Conservation (phyloP, 2,329 filamentous ascomycete genomes). For the Aspergillus persii region DNA sequence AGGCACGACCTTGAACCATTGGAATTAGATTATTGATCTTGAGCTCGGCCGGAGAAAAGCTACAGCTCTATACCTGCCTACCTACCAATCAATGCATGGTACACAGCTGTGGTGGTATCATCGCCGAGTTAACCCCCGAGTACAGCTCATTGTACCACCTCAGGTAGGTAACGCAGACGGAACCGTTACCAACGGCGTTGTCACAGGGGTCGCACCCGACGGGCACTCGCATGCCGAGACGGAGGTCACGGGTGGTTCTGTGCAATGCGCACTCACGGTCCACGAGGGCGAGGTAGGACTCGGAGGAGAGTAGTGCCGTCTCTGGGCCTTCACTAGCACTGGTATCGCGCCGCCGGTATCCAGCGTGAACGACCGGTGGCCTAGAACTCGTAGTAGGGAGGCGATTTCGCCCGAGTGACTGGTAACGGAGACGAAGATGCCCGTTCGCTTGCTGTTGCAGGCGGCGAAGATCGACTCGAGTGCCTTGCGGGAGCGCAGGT, state of each 20-base stretch:
- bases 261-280: slow-evolving; percentile 29
- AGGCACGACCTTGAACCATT: too few species aligned
- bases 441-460: slow-evolving; percentile 24
- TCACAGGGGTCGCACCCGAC: too few species aligned
- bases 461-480: slow-evolving; percentile 53
- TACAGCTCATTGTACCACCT: too few species aligned
- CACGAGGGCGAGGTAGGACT: slow-evolving; percentile 25
- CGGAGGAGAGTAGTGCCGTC: slow-evolving; percentile 5
- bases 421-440: slow-evolving; percentile 53
- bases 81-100: too few species aligned
- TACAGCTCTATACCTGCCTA: too few species aligned
- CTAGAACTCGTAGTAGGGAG: slow-evolving; percentile 47
- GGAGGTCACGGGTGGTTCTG: slow-evolving; percentile 29
- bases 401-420: slow-evolving; percentile 53
- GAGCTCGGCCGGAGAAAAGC: too few species aligned
- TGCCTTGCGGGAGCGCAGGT: slow-evolving; percentile 39
- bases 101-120: too few species aligned
- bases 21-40: too few species aligned
- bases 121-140: too few species aligned
- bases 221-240: background rate
- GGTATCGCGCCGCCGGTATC: slow-evolving; percentile 51
- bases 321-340: slow-evolving; percentile 48
- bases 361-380: slow-evolving; percentile 45
- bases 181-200: too few species aligned
- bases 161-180: too few species aligned